These are phyloP conservation scores for Auriscalpium microsporum DNA, from an alignment of 768 basidiomycete species.

Conservation along the genomic window DNA sequence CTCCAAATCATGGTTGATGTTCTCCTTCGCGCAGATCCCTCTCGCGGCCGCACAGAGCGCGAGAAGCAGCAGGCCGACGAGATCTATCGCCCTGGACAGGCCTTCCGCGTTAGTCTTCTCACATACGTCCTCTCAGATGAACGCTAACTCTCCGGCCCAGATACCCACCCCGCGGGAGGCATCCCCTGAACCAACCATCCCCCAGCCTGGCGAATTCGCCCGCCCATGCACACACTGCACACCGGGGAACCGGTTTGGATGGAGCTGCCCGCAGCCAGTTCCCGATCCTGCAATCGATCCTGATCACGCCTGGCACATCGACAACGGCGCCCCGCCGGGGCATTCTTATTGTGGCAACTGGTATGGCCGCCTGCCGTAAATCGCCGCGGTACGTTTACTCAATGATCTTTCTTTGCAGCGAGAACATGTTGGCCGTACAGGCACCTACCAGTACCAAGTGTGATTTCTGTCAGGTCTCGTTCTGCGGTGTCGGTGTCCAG, in stretches of 20 bases:
- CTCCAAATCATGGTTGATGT: slow-evolving; percentile 67
- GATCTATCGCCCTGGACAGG: slow-evolving; percentile 54
- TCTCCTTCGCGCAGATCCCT: slow-evolving; percentile 62
- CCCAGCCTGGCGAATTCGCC: slow-evolving; percentile 53
- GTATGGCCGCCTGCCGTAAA: slow-evolving; percentile 27
- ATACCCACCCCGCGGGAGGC: slow-evolving; percentile 68
- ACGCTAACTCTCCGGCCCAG: slow-evolving; percentile 28
- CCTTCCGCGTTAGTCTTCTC: slow-evolving; percentile 47
- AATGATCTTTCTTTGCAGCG: slow-evolving; percentile 32
- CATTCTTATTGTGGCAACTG: slow-evolving; percentile 80
- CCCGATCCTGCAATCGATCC: slow-evolving; percentile 60
- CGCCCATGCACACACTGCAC: slow-evolving; percentile 77
- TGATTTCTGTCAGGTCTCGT: slow-evolving; percentile 74
- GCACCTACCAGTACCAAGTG: slow-evolving; percentile 79
- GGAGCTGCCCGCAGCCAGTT: slow-evolving; percentile 76
- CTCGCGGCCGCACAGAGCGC: slow-evolving; percentile 54
- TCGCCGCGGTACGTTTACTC: neutral
- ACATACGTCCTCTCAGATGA: neutral
- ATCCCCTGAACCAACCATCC: slow-evolving; percentile 68
- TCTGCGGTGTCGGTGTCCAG: slow-evolving; percentile 75
- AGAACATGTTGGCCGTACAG: slow-evolving; percentile 60
- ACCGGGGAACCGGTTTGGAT: slow-evolving; percentile 63
- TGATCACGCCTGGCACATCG: slow-evolving; percentile 68
- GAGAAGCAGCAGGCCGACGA: slow-evolving; percentile 81
- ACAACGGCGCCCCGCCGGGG: slow-evolving; percentile 72